Evolutionary conservation across 495 filamentous ascomycete species (phyloP).

Genomic region (Hypoxylon cercidicola): DNA sequence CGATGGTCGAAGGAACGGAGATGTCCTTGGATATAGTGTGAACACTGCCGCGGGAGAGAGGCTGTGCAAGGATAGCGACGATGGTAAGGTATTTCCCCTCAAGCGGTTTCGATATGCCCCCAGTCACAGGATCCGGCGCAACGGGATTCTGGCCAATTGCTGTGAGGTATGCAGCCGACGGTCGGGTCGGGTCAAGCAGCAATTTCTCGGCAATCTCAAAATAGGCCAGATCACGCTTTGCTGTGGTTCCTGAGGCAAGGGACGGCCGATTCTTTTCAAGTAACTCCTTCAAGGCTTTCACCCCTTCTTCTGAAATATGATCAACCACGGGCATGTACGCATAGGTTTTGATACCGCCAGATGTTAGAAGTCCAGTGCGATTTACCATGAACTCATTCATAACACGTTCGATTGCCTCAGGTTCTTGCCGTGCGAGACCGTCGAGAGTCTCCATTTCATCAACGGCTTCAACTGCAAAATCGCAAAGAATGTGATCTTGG

Average conservation of each 20-base stretch:
- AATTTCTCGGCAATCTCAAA: constrained; percentile 21
- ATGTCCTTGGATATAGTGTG: constrained; percentile 61
- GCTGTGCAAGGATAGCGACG: constrained; percentile 56
- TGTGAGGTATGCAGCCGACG: constrained; percentile 22
- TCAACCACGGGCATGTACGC: constrained; percentile 21
- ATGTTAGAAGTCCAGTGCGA: constrained; percentile 19
- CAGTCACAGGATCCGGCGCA: constrained; percentile 14
- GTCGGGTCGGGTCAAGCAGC: constrained; percentile 12
- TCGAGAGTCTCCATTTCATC: constrained; percentile 31
- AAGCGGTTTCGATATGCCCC: constrained; percentile 38
- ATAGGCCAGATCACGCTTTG: neutral
- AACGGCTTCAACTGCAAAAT: constrained; percentile 21
- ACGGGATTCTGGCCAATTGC: constrained; percentile 5
- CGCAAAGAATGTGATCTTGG: constrained; percentile 61
- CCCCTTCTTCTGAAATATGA: neutral
- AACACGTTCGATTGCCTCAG: constrained; percentile 8
- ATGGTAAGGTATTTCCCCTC: constrained; percentile 55
- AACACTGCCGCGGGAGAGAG: constrained; percentile 67
- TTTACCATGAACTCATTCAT: constrained; percentile 15
- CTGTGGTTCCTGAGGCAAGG: neutral
- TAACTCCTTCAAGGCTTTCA: neutral
- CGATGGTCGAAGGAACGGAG: constrained; percentile 52
- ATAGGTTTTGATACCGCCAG: constrained; percentile 18
- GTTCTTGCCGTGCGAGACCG: constrained; percentile 9
- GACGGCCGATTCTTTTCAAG: constrained; percentile 11